phyloP scores from a whole-genome alignment of 257 asterid species.

The Primulina eburnea region DNA sequence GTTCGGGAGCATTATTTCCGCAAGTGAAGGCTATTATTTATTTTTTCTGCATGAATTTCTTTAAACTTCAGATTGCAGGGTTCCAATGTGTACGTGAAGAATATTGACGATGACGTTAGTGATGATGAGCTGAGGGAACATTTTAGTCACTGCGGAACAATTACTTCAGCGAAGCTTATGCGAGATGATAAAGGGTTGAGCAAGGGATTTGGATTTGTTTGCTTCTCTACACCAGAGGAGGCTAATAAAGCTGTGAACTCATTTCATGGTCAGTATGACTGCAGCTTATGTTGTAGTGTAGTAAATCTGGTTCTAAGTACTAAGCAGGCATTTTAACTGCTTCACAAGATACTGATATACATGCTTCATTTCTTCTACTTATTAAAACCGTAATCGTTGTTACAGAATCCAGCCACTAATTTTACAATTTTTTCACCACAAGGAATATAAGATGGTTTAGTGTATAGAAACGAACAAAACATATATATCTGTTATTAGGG shows the following conservation, averaged over 20 bases:
- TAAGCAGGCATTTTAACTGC: slow-evolving; percentile 8
- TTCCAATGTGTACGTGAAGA: slow-evolving; percentile 80
- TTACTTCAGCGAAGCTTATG: slow-evolving; percentile 79
- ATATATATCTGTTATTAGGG: too few relatives aligned
- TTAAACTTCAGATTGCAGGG: slow-evolving; percentile 41
- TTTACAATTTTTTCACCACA: background rate
- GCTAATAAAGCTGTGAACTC: slow-evolving; percentile 62
- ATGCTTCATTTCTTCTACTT: slow-evolving; percentile 10
- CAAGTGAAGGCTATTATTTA: background rate
- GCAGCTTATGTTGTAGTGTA: slow-evolving; percentile 1
- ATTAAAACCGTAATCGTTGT: background rate
- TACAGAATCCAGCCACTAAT: background rate
- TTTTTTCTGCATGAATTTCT: slow-evolving; percentile 7
- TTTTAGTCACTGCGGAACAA: slow-evolving; percentile 69
- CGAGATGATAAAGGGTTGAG: slow-evolving; percentile 72
- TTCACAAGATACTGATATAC: background rate
- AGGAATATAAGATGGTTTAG: background rate
- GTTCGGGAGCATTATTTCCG: slow-evolving; percentile 33
- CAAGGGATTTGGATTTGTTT: slow-evolving; percentile 89
- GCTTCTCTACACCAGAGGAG: slow-evolving; percentile 79
- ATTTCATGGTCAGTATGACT: slow-evolving; percentile 45
- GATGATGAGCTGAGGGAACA: slow-evolving; percentile 63
- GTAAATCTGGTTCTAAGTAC: background rate
- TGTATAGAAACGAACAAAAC: background rate
- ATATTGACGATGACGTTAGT: slow-evolving; percentile 61